These are phyloP conservation scores for Olyra latifolia DNA, from an alignment of 176 grass and related monocot genomes.

Conservation along the genomic window DNA sequence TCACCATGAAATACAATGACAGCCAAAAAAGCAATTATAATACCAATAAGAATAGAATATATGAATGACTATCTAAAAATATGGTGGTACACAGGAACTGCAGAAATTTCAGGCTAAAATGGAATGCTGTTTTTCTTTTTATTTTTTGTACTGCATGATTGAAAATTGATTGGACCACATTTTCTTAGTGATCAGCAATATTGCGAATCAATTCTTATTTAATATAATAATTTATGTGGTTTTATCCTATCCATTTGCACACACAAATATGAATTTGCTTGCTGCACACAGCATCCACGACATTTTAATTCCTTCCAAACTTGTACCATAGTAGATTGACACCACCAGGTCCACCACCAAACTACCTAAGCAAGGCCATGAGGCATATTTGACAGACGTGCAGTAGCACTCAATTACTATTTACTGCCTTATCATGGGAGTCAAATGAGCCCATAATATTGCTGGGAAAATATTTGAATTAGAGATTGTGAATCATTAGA, in stretches of 20 bases:
- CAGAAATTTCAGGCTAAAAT: constrained; percentile 11
- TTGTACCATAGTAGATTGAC: neutral
- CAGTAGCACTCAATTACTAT: neutral
- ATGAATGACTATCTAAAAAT: neutral
- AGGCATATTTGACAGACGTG: neutral
- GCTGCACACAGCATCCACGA: neutral
- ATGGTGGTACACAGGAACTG: neutral
- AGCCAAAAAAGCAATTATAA: constrained; percentile 4
- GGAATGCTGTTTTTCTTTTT: neutral
- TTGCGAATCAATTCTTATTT: neutral
- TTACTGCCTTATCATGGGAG: neutral
- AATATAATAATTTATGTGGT: neutral
- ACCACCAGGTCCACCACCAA: too few relatives aligned
- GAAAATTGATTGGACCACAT: neutral
- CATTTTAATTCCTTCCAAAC: neutral
- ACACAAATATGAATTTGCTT: constrained; percentile 21
- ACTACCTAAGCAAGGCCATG: neutral
- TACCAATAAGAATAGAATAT: constrained; percentile 21
- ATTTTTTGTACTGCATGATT: neutral
- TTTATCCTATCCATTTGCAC: neutral
- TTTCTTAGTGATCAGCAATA: constrained; percentile 19
- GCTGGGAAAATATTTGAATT: neutral
- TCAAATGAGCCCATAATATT: constrained; percentile 7
- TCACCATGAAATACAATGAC: constrained; percentile 26
- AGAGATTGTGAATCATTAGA: neutral